Conservation (phyloP, 495 filamentous ascomycete species). For the Aspergillus mulundensis region DNA sequence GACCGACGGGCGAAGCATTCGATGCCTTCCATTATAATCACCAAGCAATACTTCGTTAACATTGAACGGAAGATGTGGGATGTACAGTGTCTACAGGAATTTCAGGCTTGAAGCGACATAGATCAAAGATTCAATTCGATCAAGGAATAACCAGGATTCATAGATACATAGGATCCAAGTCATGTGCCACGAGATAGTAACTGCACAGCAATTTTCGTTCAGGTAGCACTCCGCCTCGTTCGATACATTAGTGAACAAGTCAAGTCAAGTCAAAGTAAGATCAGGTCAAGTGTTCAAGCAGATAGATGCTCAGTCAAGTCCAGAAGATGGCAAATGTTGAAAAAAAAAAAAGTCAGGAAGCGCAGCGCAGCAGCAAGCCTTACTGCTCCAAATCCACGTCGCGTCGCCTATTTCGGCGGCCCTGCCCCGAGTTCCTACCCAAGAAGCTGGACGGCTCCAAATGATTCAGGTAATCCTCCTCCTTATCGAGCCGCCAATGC, state of each 20-base stretch:
- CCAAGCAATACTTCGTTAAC: too few relatives aligned
- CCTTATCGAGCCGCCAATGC: slow-evolving; percentile 51
- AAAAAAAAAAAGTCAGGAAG: not conserved
- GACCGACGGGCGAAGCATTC: too few relatives aligned
- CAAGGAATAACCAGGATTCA: not conserved
- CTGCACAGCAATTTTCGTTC: not conserved
- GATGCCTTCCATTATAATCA: too few relatives aligned
- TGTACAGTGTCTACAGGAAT: too few relatives aligned
- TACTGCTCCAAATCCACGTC: slow-evolving; percentile 8
- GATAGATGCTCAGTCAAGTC: not conserved
- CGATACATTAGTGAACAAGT: not conserved
- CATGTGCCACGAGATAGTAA: not conserved
- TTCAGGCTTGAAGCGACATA: too few relatives aligned
- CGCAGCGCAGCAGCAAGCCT: not conserved
- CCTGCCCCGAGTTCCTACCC: slow-evolving; percentile 12
- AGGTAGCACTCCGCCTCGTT: not conserved
- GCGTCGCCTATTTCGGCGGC: slow-evolving; percentile 3
- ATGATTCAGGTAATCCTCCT: slow-evolving; percentile 65
- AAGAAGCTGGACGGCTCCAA: slow-evolving; percentile 20
- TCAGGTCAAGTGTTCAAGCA: too few relatives aligned
- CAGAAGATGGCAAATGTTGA: not conserved
- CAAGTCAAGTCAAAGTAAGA: not conserved
- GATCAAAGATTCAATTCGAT: not conserved
- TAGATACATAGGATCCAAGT: not conserved
- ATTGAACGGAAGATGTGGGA: too few relatives aligned